Evolutionary conservation across 768 basidiomycete species (phyloP).

Genomic region (Calocybe gangraenosa): DNA sequence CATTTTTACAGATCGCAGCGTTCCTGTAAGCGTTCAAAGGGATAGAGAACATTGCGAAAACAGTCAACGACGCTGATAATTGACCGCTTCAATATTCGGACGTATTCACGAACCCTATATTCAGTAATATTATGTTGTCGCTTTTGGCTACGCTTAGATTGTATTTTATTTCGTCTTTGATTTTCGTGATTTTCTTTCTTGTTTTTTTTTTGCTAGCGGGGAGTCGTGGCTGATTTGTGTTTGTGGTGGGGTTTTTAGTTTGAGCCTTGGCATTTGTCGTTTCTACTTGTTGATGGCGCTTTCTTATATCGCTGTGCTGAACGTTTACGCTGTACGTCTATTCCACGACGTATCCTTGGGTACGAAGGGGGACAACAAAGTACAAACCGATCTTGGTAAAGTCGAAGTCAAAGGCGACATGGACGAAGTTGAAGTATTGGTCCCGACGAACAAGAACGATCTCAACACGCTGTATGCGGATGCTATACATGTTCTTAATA

Average conservation of each 20-base stretch:
- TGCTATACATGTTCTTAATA: conserved; percentile 75
- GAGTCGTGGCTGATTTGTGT: too few relatives aligned
- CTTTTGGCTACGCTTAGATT: conserved; percentile 85
- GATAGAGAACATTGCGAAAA: conserved; percentile 52
- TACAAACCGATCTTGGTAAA: conserved; percentile 74
- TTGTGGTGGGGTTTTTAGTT: too few relatives aligned
- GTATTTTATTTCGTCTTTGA: conserved; percentile 76
- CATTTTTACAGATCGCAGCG: conserved; percentile 52
- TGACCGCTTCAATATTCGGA: conserved; percentile 48
- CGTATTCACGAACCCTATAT: conserved; percentile 75
- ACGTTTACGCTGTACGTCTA: too few relatives aligned
- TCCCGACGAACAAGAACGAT: conserved; percentile 87
- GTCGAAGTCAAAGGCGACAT: conserved; percentile 28
- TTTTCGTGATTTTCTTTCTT: conserved; percentile 80
- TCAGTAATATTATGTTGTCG: conserved; percentile 84
- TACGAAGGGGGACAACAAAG: conserved; percentile 91
- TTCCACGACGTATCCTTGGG: conserved; percentile 95
- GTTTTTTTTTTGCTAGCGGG: too few relatives aligned
- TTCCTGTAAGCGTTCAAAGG: conserved; percentile 84
- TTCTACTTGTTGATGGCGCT: too few relatives aligned
- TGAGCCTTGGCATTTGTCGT: too few relatives aligned
- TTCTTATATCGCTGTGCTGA: too few relatives aligned
- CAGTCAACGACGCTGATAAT: conserved; percentile 22
- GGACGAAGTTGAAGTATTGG: conserved; percentile 81
- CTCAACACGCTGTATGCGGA: conserved; percentile 89